phyloP scores from a whole-genome alignment of 345 rosid species.

The Pugionium cornutum region DNA sequence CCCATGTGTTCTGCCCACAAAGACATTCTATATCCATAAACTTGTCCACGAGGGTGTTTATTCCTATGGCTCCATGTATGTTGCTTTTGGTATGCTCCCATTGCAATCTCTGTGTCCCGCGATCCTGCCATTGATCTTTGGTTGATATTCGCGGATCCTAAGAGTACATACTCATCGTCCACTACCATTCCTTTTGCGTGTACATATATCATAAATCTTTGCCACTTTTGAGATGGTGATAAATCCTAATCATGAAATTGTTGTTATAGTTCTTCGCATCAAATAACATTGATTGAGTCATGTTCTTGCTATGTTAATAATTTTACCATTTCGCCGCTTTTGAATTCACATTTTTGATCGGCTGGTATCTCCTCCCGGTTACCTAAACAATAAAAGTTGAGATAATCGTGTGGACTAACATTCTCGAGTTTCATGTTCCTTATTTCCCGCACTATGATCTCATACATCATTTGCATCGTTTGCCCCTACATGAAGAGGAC shows the following conservation, averaged over 20 bases:
- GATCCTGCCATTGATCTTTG: conserved; percentile 85
- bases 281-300: no score
- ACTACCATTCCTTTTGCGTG: conserved; percentile 88
- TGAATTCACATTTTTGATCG: conserved; percentile 16
- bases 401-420: conserved; percentile 65
- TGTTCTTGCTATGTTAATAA: conserved; percentile 37
- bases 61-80: conserved; percentile 60
- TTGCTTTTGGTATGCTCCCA: conserved; percentile 76
- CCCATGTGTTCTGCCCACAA: conserved; percentile 92
- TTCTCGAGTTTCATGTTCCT: conserved; percentile 51
- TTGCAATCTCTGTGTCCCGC: conserved; percentile 85
- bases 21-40: conserved; percentile 76
- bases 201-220: conserved; percentile 80
- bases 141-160: conserved; percentile 91
- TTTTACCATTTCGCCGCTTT: conserved; percentile 47
- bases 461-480: conserved; percentile 88
- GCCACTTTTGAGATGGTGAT: conserved; percentile 54
- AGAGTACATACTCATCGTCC: conserved; percentile 73
- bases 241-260: background rate
- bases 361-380: conserved; percentile 59
- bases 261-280: conserved; percentile 32
- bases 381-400: conserved; percentile 87
- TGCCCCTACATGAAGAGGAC: conserved; percentile 52
- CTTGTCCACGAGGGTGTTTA: conserved; percentile 74
- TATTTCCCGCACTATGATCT: conserved; percentile 64